A percentile compares a stretch with the other conserved stretches of the same genome.
phyloP scores from a whole-genome alignment of 495 filamentous ascomycete genomes.

The Talaromyces adpressus region DNA sequence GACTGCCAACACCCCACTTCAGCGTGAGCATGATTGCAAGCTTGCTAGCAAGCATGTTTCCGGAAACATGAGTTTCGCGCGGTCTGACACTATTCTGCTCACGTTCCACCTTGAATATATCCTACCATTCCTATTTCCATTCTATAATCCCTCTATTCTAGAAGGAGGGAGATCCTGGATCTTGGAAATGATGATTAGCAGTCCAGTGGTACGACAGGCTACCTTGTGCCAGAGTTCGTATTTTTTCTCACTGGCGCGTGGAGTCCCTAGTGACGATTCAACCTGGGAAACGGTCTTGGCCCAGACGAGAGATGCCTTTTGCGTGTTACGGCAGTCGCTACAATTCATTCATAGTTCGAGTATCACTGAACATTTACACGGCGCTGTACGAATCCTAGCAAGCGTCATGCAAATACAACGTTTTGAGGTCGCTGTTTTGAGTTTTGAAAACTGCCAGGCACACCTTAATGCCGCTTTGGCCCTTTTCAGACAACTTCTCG shows the following conservation, averaged over 20 bases:
- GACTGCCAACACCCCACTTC: background rate
- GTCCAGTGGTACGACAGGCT: conserved; percentile 43
- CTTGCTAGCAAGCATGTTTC: conserved; percentile 7
- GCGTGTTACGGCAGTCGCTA: conserved; percentile 34
- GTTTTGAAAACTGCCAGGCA: conserved; percentile 37
- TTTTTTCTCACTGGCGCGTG: conserved; percentile 30
- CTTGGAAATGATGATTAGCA: conserved; percentile 42
- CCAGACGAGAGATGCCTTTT: conserved; percentile 33
- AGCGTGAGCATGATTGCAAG: background rate
- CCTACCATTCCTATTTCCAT: conserved; percentile 48
- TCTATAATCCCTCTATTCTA: conserved; percentile 40
- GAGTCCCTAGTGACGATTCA: conserved; percentile 16
- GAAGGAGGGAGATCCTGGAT: conserved; percentile 47
- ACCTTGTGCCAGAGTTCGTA: conserved; percentile 42
- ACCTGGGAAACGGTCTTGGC: conserved; percentile 28
- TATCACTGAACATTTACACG: conserved; percentile 14
- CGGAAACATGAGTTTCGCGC: conserved; percentile 15
- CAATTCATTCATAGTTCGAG: conserved; percentile 27
- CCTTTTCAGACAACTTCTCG: conserved; percentile 40
- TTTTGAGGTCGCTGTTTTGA: conserved; percentile 39
- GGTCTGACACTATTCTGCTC: conserved; percentile 17
- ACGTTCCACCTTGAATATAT: conserved; percentile 46
- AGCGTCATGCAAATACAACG: conserved; percentile 49
- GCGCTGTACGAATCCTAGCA: conserved; percentile 35
- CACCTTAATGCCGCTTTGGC: conserved; percentile 43